phyloP scores from a whole-genome alignment of 176 grass and related monocot species.

The Juncus inflexus region DNA sequence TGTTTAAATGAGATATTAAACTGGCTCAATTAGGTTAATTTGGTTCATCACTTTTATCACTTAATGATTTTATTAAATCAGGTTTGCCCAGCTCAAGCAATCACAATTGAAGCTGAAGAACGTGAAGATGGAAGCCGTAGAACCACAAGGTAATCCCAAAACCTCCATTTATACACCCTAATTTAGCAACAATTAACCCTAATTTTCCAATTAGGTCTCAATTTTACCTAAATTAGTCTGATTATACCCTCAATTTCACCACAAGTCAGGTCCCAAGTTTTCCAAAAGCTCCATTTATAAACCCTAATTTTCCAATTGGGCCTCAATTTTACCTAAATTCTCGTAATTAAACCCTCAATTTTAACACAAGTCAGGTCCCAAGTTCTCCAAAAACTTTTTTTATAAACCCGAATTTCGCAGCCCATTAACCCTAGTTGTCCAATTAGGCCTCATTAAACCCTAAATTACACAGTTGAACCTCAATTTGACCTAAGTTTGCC shows the following conservation, averaged over 20 bases:
- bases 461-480: background rate
- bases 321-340: background rate
- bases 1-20: background rate
- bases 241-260: background rate
- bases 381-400: too few relatives aligned
- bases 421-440: too few relatives aligned
- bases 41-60: too few relatives aligned
- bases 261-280: too few relatives aligned
- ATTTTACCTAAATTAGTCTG: conserved; percentile 1
- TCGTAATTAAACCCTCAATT: too few relatives aligned
- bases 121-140: conserved; percentile 96
- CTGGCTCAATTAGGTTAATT: too few relatives aligned
- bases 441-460: background rate
- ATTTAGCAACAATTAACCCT: background rate
- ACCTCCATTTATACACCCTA: background rate
- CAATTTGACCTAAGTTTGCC: conserved; percentile 1
- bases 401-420: too few relatives aligned
- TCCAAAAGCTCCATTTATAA: too few relatives aligned
- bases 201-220: background rate
- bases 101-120: conserved; percentile 98
- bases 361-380: too few relatives aligned
- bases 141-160: conserved; percentile 62
- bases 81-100: conserved; percentile 98
- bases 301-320: background rate
- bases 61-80: conserved; percentile 30